Evolutionary conservation across 1,139 yeast genomes (phyloP).

Genomic region (Kluyveromyces sp.): DNA sequence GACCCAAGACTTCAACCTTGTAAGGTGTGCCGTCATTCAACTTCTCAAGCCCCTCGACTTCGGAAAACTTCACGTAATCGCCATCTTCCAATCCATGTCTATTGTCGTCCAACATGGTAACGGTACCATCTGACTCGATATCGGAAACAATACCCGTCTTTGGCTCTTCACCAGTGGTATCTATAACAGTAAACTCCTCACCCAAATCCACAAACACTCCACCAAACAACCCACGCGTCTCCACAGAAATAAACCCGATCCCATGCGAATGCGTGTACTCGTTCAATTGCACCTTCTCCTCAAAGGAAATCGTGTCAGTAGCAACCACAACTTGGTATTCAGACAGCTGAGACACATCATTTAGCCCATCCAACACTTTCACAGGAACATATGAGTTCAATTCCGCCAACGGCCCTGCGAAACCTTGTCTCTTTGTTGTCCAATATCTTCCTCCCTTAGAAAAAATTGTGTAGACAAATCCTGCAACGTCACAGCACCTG

Average conservation of each 20-base stretch:
- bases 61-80: conserved; percentile 79
- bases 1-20: conserved; percentile 82
- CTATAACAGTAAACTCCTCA: conserved; percentile 66
- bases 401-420: conserved; percentile 64
- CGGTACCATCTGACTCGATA: conserved; percentile 82
- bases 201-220: conserved; percentile 89
- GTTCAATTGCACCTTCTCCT: conserved; percentile 70
- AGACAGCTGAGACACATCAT: conserved; percentile 42
- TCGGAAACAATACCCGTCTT: conserved; percentile 78
- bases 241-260: conserved; percentile 76
- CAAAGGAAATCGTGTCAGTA: conserved; percentile 63
- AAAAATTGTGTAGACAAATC: conserved; percentile 91
- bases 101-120: conserved; percentile 82
- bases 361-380: conserved; percentile 50
- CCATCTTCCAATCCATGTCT: conserved; percentile 95
- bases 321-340: conserved; percentile 76
- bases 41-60: conserved; percentile 59
- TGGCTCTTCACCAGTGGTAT: conserved; percentile 91
- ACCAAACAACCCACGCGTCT: conserved; percentile 83
- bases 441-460: conserved; percentile 61
- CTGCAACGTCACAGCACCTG: conserved; percentile 51
- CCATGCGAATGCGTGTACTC: conserved; percentile 62
- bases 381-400: conserved; percentile 88
- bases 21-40: conserved; percentile 67
- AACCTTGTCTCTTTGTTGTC: conserved; percentile 66